phyloP scores from a whole-genome alignment of 176 grass and related monocot genomes.

The Cenchrus purpureus region DNA sequence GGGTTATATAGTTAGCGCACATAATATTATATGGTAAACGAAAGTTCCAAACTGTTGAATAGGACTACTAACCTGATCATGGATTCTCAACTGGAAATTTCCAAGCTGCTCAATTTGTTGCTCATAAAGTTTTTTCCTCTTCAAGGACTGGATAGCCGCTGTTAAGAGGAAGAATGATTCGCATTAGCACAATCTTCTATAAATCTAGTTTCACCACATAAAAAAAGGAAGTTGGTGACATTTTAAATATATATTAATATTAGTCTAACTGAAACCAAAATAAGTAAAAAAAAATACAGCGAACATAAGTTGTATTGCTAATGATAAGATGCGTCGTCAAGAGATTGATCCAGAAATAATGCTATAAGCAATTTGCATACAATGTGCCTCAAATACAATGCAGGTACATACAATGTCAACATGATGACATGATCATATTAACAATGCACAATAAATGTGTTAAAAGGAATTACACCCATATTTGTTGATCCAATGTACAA shows the following conservation, averaged over 20 bases:
- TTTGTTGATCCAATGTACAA: neutral
- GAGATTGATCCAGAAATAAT: neutral
- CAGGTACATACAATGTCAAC: neutral
- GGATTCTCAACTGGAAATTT: conserved; percentile 87
- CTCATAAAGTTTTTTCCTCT: conserved; percentile 83
- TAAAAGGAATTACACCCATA: neutral
- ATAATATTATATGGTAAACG: neutral
- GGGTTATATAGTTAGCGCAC: neutral
- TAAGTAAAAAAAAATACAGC: too few relatives aligned
- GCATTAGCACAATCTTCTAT: neutral
- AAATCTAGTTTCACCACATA: neutral
- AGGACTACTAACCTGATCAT: conserved; percentile 66
- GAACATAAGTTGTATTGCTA: neutral
- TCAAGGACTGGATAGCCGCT: conserved; percentile 79
- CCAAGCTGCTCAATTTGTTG: conserved; percentile 80
- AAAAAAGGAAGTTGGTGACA: neutral
- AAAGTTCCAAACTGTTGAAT: neutral
- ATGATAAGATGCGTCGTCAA: neutral
- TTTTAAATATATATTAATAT: neutral
- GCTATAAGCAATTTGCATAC: neutral
- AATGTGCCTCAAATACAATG: neutral
- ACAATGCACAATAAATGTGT: neutral
- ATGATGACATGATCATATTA: neutral
- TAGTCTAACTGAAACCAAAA: conserved; percentile 4
- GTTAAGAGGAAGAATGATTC: conserved; percentile 20